Percentiles rank a stretch among this genome's conserved stretches.
These are phyloP conservation scores for Mucor mucedo DNA, from an alignment of 371 early-diverging fungal species.

Conservation along the genomic window DNA sequence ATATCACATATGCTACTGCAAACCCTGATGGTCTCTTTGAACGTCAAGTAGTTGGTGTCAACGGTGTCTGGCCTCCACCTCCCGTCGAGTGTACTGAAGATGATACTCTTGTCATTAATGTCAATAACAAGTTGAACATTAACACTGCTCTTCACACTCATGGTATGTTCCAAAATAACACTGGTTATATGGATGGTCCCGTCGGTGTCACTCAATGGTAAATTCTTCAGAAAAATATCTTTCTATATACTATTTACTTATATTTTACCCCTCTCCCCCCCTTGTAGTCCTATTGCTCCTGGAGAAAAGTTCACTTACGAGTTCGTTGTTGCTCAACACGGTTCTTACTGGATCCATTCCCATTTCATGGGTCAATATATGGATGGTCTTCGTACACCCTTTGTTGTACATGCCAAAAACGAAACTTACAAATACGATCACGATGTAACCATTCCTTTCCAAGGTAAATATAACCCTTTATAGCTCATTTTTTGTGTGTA, in stretches of 20 bases:
- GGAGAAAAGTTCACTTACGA: slow-evolving; percentile 65
- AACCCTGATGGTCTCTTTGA: slow-evolving; percentile 73
- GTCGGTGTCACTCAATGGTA: slow-evolving; percentile 69
- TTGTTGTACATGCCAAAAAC: slow-evolving; percentile 68
- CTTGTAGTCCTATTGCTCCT: slow-evolving; percentile 39
- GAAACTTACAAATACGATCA: slow-evolving; percentile 74
- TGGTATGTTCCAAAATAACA: slow-evolving; percentile 71
- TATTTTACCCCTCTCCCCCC: too few relatives aligned
- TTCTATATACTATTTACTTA: too few relatives aligned
- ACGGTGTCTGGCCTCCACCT: slow-evolving; percentile 72
- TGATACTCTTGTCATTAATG: slow-evolving; percentile 69
- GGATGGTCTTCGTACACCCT: slow-evolving; percentile 80
- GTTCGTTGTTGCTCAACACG: slow-evolving; percentile 49
- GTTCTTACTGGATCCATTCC: slow-evolving; percentile 39
- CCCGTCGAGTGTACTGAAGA: slow-evolving; percentile 48
- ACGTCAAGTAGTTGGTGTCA: slow-evolving; percentile 77
- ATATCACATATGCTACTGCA: slow-evolving; percentile 71
- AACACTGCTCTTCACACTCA: slow-evolving; percentile 72
- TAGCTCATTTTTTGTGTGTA: neutral
- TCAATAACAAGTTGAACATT: slow-evolving; percentile 59
- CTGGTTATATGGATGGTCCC: slow-evolving; percentile 72
- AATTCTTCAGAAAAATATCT: too few relatives aligned
- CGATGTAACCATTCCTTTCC: slow-evolving; percentile 65
- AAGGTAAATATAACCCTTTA: slow-evolving; percentile 40
- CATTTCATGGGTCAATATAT: slow-evolving; percentile 72